Evolutionary conservation across 768 basidiomycete species (phyloP).

Genomic region (Podaxis pistillaris): DNA sequence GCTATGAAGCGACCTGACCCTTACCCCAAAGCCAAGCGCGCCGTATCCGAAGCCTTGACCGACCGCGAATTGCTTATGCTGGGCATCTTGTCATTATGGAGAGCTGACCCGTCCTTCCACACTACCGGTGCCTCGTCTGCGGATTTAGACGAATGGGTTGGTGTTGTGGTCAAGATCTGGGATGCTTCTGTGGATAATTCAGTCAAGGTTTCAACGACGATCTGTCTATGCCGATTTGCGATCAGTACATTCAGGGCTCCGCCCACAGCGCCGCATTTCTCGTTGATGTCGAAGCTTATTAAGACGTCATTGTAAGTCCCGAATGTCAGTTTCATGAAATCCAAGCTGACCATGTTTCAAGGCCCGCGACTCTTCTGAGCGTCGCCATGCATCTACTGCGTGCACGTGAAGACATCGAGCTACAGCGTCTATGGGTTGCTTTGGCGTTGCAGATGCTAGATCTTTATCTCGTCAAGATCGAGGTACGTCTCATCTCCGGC

Average conservation of each 20-base stretch:
- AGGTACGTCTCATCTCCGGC: slow-evolving; percentile 33
- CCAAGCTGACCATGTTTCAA: slow-evolving; percentile 19
- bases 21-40: slow-evolving; percentile 62
- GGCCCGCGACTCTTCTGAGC: slow-evolving; percentile 44
- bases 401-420: slow-evolving; percentile 56
- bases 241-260: slow-evolving; percentile 43
- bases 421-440: slow-evolving; percentile 69
- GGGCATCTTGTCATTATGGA: slow-evolving; percentile 69
- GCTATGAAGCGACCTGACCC: slow-evolving; percentile 49
- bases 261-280: slow-evolving; percentile 34
- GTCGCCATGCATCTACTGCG: slow-evolving; percentile 57
- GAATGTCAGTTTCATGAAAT: not conserved
- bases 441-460: slow-evolving; percentile 60
- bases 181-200: slow-evolving; percentile 60
- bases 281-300: slow-evolving; percentile 41
- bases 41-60: slow-evolving; percentile 51
- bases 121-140: slow-evolving; percentile 40
- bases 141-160: slow-evolving; percentile 46
- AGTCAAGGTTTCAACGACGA: slow-evolving; percentile 60
- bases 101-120: slow-evolving; percentile 54
- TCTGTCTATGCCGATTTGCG: slow-evolving; percentile 45
- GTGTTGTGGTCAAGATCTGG: slow-evolving; percentile 53
- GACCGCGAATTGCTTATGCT: slow-evolving; percentile 73
- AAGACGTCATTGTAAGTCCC: slow-evolving; percentile 44
- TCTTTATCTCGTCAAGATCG: slow-evolving; percentile 46